phyloP scores from a whole-genome alignment of 2,329 filamentous ascomycete species.

The Alternaria brassicae region DNA sequence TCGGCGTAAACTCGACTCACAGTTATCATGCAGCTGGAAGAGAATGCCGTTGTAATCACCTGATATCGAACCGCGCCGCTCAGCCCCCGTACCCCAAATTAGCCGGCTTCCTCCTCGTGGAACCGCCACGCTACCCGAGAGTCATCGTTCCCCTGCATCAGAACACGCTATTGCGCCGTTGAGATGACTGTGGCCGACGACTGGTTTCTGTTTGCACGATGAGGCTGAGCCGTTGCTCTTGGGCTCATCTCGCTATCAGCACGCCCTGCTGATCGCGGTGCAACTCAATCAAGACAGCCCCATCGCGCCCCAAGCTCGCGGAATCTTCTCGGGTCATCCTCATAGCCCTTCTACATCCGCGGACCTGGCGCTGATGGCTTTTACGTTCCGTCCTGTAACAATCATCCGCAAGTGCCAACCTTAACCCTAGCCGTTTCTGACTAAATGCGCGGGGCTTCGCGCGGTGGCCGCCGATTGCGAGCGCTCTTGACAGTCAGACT shows the following conservation, averaged over 20 bases:
- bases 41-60: background rate
- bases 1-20: background rate
- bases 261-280: constrained; percentile 4
- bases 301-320: constrained; percentile 4
- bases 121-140: constrained; percentile 3
- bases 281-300: background rate
- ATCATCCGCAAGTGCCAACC: constrained; percentile 18
- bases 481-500: background rate
- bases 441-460: constrained; percentile 5
- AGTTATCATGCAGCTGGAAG: background rate
- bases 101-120: background rate
- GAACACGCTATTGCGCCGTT: constrained; percentile 6
- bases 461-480: constrained; percentile 7
- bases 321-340: constrained; percentile 9
- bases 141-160: constrained; percentile 9
- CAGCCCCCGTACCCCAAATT: background rate
- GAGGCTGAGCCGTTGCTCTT: background rate
- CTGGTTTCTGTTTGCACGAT: background rate
- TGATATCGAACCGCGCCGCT: background rate
- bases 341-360: constrained; percentile 7
- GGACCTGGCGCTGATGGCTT: constrained; percentile 7
- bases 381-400: constrained; percentile 9
- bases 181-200: background rate
- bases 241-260: background rate
- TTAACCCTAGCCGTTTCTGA: constrained; percentile 9